phyloP scores from a whole-genome alignment of 1,139 yeast species.

The Kurtzmaniella quercitrusa region DNA sequence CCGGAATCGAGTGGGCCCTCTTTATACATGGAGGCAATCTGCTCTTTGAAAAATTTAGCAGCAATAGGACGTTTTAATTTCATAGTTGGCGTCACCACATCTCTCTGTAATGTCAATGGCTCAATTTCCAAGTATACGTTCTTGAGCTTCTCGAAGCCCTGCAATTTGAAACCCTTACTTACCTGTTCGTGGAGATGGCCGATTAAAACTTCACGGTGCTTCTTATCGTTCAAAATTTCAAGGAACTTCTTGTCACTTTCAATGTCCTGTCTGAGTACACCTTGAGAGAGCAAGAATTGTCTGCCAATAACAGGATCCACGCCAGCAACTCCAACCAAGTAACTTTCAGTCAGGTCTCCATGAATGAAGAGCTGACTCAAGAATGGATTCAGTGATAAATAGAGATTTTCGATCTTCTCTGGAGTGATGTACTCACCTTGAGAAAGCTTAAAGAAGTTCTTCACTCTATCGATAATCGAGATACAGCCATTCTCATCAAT shows the following conservation, averaged over 20 bases:
- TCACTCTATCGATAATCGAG: conserved; percentile 38
- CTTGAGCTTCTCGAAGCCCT: conserved; percentile 61
- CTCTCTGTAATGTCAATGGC: conserved; percentile 61
- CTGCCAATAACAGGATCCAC: conserved; percentile 29
- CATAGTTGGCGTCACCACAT: conserved; percentile 70
- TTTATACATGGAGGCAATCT: conserved; percentile 51
- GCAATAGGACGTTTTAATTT: conserved; percentile 67
- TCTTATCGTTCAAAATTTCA: conserved; percentile 23
- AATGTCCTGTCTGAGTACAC: conserved; percentile 13
- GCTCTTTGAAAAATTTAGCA: conserved; percentile 42
- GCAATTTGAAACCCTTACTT: conserved; percentile 16
- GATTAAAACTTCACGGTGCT: conserved; percentile 25
- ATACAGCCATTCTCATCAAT: conserved; percentile 24
- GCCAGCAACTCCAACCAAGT: conserved; percentile 62
- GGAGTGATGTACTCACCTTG: conserved; percentile 46
- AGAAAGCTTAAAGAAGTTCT: conserved; percentile 41
- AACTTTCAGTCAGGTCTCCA: conserved; percentile 63
- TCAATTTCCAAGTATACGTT: conserved; percentile 58
- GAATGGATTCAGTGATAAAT: conserved; percentile 29
- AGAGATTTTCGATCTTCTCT: conserved; percentile 37
- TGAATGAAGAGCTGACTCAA: conserved; percentile 37
- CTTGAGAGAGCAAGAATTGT: conserved; percentile 13
- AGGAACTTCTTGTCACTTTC: conserved; percentile 20
- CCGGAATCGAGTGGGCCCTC: conserved; percentile 42
- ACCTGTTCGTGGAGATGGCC: conserved; percentile 22